These are phyloP conservation scores for Dimocarpus longan DNA, from an alignment of 345 rosid species.

Conservation along the genomic window DNA sequence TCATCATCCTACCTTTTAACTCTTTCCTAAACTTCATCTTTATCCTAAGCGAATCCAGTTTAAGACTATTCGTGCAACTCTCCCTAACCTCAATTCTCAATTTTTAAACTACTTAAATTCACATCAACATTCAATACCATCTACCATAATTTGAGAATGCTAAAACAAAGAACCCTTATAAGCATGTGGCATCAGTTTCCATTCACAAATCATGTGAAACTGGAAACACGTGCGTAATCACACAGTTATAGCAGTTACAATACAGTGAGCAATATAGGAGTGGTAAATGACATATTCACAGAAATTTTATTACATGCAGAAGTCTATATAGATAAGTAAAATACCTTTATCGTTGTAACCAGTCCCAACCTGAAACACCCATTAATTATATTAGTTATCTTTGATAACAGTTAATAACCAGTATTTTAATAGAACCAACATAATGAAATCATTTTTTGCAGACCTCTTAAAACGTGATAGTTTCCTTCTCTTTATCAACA, in stretches of 20 bases:
- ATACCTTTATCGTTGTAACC: constrained; percentile 49
- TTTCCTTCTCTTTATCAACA: background rate
- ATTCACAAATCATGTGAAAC: background rate
- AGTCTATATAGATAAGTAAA: background rate
- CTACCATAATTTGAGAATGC: background rate
- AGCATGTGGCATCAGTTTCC: background rate
- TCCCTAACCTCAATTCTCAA: background rate
- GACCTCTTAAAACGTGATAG: no score
- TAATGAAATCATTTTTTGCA: no score
- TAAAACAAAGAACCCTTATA: background rate
- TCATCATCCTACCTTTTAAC: background rate
- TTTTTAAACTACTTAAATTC: background rate
- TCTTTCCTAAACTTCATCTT: constrained; percentile 1
- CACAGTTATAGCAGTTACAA: background rate
- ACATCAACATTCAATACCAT: background rate
- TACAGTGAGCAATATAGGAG: background rate
- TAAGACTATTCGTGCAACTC: background rate
- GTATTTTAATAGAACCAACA: background rate
- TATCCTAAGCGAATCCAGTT: background rate
- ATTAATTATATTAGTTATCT: constrained; percentile 17
- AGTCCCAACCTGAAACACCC: constrained; percentile 54
- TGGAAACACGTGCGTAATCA: background rate
- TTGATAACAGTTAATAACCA: background rate
- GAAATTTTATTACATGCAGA: background rate
- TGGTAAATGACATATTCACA: background rate